Conservation (phyloP, 1,284 basidiomycete genomes). For the Laetiporus sulphureus region DNA sequence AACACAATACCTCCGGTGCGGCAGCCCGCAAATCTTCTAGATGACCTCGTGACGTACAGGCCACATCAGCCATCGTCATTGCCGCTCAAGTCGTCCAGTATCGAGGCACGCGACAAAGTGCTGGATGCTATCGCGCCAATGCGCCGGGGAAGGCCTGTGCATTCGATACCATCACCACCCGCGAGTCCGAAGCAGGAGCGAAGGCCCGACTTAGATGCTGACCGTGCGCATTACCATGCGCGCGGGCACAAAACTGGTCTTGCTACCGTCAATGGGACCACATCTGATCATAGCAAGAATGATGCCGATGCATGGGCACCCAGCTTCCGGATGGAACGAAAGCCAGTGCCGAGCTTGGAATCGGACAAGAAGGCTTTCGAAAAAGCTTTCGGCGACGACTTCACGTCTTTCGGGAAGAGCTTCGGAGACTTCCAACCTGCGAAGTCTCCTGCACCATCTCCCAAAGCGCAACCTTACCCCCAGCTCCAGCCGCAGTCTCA, state of each 20-base stretch:
- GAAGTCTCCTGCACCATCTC: constrained; percentile 9
- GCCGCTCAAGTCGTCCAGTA: constrained; percentile 38
- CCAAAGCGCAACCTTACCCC: background rate
- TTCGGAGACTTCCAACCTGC: constrained; percentile 47
- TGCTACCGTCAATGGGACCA: constrained; percentile 24
- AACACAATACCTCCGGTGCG: constrained; percentile 18
- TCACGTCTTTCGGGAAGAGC: constrained; percentile 37
- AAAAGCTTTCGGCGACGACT: constrained; percentile 26
- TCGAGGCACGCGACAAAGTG: constrained; percentile 66
- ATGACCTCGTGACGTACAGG: constrained; percentile 36
- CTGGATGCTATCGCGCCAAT: constrained; percentile 73
- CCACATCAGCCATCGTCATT: constrained; percentile 20
- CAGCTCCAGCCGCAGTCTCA: constrained; percentile 1
- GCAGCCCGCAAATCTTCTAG: constrained; percentile 31
- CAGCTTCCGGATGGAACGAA: constrained; percentile 19
- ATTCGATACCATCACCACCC: constrained; percentile 29
- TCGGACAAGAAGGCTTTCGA: constrained; percentile 1
- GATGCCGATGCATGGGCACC: constrained; percentile 45
- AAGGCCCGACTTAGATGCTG: constrained; percentile 37
- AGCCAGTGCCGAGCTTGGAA: constrained; percentile 12
- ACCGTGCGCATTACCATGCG: constrained; percentile 44
- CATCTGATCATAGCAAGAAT: constrained; percentile 12
- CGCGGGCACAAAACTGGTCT: constrained; percentile 32
- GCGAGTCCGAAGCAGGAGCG: constrained; percentile 35
- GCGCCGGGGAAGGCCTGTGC: constrained; percentile 61